Evolutionary conservation across 169 alveolate species (phyloP).

Genomic region (Plasmodium sp.): DNA sequence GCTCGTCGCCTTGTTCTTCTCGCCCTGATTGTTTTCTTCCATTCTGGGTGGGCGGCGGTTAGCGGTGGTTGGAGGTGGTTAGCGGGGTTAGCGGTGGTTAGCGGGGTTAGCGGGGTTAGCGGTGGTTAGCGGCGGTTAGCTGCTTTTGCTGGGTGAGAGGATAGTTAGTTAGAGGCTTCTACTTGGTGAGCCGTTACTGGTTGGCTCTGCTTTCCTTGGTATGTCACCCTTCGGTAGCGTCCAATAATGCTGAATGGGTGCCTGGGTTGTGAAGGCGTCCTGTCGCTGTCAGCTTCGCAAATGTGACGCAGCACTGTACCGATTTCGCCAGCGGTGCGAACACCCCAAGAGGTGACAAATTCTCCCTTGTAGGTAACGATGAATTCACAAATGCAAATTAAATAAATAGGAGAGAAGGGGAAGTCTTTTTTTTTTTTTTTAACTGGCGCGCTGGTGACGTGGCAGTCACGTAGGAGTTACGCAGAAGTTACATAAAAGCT

Average conservation of each 20-base stretch:
- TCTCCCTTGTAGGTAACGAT: background rate
- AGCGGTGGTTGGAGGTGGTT: background rate
- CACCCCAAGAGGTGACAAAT: background rate
- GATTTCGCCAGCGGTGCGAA: background rate
- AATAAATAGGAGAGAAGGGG: background rate
- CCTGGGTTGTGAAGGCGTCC: background rate
- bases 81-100: too few relatives aligned
- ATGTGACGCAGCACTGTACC: background rate
- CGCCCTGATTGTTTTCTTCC: constrained; percentile 39
- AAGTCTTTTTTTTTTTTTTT: background rate
- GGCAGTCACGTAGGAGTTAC: background rate
- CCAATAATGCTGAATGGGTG: background rate
- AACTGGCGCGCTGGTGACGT: background rate
- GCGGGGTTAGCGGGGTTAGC: too few relatives aligned
- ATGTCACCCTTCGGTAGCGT: background rate
- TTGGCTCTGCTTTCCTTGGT: background rate
- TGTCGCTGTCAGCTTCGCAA: background rate
- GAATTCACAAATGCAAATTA: background rate
- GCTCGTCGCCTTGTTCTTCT: background rate
- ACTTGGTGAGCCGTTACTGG: background rate
- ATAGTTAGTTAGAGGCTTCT: too few relatives aligned
- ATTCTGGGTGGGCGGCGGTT: background rate
- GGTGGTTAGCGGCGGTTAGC: too few relatives aligned
- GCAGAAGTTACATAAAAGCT: too few relatives aligned
- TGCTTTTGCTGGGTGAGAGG: too few relatives aligned